Percentiles rank a stretch among this genome's conserved stretches.
These are phyloP conservation scores for Populus trichocarpa DNA, from an alignment of 441 rosid genomes.

Conservation along the genomic window DNA sequence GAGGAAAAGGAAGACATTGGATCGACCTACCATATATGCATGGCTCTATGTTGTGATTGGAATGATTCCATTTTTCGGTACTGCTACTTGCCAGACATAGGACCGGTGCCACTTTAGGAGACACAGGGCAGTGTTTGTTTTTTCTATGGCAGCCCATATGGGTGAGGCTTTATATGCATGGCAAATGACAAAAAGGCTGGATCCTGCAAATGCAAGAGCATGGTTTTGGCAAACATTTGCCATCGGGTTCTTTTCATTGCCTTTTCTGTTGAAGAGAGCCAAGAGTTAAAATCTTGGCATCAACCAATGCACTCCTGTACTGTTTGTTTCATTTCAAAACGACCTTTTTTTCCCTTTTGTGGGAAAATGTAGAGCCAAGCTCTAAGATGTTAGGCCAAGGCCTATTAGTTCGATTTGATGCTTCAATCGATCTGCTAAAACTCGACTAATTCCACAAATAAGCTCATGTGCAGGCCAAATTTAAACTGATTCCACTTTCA, in stretches of 20 bases:
- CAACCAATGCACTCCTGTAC: background rate
- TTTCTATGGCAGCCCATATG: constrained; percentile 39
- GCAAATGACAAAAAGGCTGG: constrained; percentile 63
- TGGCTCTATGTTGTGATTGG: constrained; percentile 59
- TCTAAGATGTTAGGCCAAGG: background rate
- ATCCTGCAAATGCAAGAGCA: constrained; percentile 69
- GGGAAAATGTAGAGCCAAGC: background rate
- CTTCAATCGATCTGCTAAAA: background rate
- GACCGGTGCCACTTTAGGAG: constrained; percentile 63
- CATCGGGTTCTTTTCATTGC: constrained; percentile 67
- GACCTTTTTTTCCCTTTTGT: background rate
- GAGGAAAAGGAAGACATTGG: constrained; percentile 60
- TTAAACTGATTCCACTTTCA: background rate
- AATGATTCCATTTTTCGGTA: constrained; percentile 44
- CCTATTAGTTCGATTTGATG: background rate
- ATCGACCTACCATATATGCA: constrained; percentile 66
- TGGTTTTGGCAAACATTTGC: constrained; percentile 91
- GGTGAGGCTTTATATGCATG: constrained; percentile 66
- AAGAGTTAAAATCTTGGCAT: constrained; percentile 7
- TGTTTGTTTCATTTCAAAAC: background rate
- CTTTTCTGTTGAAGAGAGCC: constrained; percentile 65
- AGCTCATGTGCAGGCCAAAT: too few relatives aligned
- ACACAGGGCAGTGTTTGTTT: constrained; percentile 38
- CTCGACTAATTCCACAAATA: background rate
- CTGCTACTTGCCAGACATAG: constrained; percentile 67